Conservation (phyloP, 1,139 yeast species). For the Entelexis paramagnoliae region DNA sequence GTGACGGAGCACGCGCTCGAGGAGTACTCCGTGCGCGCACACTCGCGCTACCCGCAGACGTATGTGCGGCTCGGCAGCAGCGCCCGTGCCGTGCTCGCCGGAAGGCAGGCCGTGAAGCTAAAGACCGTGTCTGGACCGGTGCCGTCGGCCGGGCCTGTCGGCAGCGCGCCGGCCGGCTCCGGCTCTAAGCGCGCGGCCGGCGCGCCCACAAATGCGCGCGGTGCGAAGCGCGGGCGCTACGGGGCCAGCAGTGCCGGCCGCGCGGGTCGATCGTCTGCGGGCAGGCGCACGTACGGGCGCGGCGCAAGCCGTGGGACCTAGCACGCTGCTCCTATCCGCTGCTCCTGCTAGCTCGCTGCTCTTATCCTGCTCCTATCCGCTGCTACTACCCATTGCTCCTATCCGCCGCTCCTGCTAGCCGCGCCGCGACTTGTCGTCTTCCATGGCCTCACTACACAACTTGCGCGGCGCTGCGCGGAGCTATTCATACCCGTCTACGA, state of each 20-base stretch:
- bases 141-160: not conserved
- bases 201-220: not conserved
- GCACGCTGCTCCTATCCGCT: too few species aligned
- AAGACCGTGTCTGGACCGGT: conserved; percentile 8
- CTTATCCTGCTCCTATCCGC: too few species aligned
- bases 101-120: conserved; percentile 29
- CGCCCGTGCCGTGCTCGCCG: conserved; percentile 41
- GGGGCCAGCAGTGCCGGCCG: too few species aligned
- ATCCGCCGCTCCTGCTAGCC: too few species aligned
- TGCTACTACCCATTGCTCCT: too few species aligned
- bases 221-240: not conserved
- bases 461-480: too few species aligned
- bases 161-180: not conserved
- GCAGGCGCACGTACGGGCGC: too few species aligned
- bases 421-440: too few species aligned
- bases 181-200: not conserved
- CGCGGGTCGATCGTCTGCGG: not conserved
- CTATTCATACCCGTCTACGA: too few species aligned
- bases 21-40: conserved; percentile 48
- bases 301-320: too few species aligned
- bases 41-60: conserved; percentile 68
- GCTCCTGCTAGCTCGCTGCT: too few species aligned
- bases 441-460: too few species aligned
- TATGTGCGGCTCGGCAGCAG: conserved; percentile 54
- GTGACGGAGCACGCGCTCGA: conserved; percentile 56